A percentile compares a stretch with the other conserved stretches of the same genome.
phyloP scores from a whole-genome alignment of 2,329 filamentous ascomycete genomes.

The Aspergillus felis region DNA sequence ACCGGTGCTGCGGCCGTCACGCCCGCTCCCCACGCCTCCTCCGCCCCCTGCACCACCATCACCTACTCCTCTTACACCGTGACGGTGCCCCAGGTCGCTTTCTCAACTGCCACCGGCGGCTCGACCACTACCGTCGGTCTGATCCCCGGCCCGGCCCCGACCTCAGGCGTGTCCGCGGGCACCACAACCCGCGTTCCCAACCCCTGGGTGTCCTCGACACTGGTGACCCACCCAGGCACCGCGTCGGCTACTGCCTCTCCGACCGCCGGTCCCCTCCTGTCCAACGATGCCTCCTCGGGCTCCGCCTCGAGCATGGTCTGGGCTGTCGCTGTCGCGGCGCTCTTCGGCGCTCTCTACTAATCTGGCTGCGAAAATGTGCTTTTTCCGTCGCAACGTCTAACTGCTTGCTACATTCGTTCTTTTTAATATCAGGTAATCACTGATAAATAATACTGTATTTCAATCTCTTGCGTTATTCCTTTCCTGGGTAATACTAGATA shows the following conservation, averaged over 20 bases:
- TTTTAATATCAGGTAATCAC: background rate
- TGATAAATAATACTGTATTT: background rate
- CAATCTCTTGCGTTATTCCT: background rate
- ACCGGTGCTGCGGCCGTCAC: background rate
- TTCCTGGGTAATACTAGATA: background rate
- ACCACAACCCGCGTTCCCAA: conserved; percentile 16
- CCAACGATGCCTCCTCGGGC: conserved; percentile 7
- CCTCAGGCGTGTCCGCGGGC: conserved; percentile 12
- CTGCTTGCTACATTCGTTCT: background rate
- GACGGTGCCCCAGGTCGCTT: conserved; percentile 44
- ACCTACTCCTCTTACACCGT: conserved; percentile 40
- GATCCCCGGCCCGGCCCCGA: conserved; percentile 21
- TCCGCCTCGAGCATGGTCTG: background rate
- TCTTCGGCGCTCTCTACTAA: background rate
- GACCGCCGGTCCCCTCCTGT: background rate
- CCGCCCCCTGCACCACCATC: conserved; percentile 37
- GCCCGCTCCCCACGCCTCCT: background rate
- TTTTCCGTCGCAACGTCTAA: background rate
- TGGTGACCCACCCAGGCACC: conserved; percentile 3
- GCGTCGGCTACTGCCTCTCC: background rate
- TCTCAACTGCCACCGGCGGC: conserved; percentile 32
- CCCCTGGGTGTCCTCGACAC: conserved; percentile 16
- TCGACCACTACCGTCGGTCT: conserved; percentile 28
- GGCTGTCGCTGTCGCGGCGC: background rate
- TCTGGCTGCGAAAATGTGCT: background rate